Base-by-base conservation (phyloP, 306 rosid genomes). In the Inga oerstediana region DNA sequence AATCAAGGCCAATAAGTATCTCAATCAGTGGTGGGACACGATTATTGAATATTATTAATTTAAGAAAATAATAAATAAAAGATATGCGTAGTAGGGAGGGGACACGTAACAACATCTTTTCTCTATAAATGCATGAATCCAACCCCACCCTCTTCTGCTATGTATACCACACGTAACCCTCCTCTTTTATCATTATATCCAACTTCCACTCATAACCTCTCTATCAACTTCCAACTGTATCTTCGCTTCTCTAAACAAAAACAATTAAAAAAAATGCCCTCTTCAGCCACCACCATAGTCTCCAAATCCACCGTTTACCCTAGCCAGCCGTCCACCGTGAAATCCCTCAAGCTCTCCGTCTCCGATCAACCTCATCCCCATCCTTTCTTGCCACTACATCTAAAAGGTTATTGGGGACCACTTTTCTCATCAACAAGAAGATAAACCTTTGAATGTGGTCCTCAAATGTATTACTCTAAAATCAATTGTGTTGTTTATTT, bases 341-440 rank as follows among this genome's bases (percentile, higher is more conserved):
- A 86, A 61, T 39, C 86, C 30, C 87, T 91, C 13, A 89, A 80
- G 83, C 92, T 89, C 86, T 91, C 92, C 0, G 92, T 91, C 35
- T 91, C 94, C 3, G 94, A 91, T 65, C 86, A 1, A 27, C 30
- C 30, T 27, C 30, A 27, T 91, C 20, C 94, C 94, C 7, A 89
- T 91, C 92, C 91, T 91, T 65, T 91, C 94, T 0, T 89, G 92
- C 70, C 94, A 91, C 27, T 91, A 91, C 86, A 91, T 91, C 74
- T 92, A 89, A 65, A 91, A 91, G 81, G 94, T 92, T 2, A 89
- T 91, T 30, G 68, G 30, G 24, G 10, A 54, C 19, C 24, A 24
- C 5, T 62, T 27, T 4, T 4, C 37, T 62, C 2, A 11, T 10
- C 68, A 12, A 24, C 68, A 1, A 24, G 15, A 9, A 27, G 37